Evolutionary conservation across 495 filamentous ascomycete genomes (phyloP).

Genomic region (Apiosordaria backusii): DNA sequence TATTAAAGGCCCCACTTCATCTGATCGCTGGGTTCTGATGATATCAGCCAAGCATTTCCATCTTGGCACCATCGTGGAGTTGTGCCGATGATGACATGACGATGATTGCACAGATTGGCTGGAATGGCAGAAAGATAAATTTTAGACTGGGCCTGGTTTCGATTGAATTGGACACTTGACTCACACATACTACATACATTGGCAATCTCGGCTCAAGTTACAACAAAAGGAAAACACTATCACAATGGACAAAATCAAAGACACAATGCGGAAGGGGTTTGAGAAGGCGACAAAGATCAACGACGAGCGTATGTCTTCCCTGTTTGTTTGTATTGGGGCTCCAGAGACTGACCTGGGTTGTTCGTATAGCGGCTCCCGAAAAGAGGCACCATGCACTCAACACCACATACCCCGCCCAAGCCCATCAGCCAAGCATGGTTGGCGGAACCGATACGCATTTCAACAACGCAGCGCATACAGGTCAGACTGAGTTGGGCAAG

Average conservation of each 20-base stretch:
- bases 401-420: constrained; percentile 12
- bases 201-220: not conserved
- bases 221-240: not conserved
- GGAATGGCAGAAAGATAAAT: not conserved
- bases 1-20: constrained; percentile 1
- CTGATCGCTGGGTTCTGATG: constrained; percentile 1
- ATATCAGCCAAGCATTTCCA: not conserved
- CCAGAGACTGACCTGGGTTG: not conserved
- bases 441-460: constrained; percentile 8
- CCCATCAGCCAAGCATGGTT: constrained; percentile 15
- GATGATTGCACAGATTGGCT: not conserved
- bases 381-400: constrained; percentile 9
- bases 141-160: not conserved
- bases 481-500: not conserved
- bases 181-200: not conserved
- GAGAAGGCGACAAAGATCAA: constrained; percentile 15
- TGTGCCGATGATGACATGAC: not conserved
- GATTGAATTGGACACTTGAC: not conserved
- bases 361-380: constrained; percentile 3
- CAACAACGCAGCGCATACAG: not conserved
- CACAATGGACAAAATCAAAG: constrained; percentile 17
- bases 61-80: not conserved
- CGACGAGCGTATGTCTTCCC: constrained; percentile 15
- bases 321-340: not conserved
- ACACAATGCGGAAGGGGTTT: constrained; percentile 13